These are phyloP conservation scores for Skeletonema costatum DNA, from an alignment of 108 stramenopile species.

Conservation along the genomic window DNA sequence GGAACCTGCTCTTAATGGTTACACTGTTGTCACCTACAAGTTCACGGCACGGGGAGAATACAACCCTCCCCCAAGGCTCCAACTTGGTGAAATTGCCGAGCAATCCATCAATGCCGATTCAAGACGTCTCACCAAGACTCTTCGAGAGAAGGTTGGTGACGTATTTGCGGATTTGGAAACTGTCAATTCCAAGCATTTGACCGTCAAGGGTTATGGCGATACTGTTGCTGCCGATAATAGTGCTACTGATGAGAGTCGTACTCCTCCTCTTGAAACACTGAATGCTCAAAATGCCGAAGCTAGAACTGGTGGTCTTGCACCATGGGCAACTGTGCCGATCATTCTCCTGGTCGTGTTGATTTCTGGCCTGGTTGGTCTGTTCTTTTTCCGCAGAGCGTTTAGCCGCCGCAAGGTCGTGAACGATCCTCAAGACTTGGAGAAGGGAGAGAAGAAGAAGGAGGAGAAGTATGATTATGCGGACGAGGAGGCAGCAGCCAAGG, in stretches of 20 bases:
- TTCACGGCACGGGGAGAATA: constrained; percentile 29
- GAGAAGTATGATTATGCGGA: not conserved
- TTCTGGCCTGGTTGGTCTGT: constrained; percentile 4
- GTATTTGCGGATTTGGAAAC: constrained; percentile 17
- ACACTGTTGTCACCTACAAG: constrained; percentile 20
- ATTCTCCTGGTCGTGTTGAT: constrained; percentile 21
- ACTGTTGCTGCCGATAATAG: too few species aligned
- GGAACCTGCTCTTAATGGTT: not conserved
- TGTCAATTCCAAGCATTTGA: constrained; percentile 19
- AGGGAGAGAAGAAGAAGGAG: not conserved
- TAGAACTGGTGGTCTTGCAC: not conserved
- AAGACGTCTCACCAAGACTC: not conserved
- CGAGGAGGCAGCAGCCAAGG: too few species aligned
- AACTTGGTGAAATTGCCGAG: constrained; percentile 26
- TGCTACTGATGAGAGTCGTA: not conserved
- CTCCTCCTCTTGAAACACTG: not conserved
- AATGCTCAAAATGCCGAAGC: not conserved
- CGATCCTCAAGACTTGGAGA: not conserved
- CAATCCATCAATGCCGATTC: constrained; percentile 36
- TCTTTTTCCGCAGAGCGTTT: constrained; percentile 21
- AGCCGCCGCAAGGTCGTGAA: constrained; percentile 9
- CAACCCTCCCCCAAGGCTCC: constrained; percentile 31
- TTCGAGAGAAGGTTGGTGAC: constrained; percentile 10
- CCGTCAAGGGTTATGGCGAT: constrained; percentile 9
- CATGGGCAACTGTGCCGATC: constrained; percentile 28